Percentiles rank a stretch among this genome's conserved stretches.
phyloP scores from a whole-genome alignment of 2,329 filamentous ascomycete species.

The Fusarium brachygibbosum region DNA sequence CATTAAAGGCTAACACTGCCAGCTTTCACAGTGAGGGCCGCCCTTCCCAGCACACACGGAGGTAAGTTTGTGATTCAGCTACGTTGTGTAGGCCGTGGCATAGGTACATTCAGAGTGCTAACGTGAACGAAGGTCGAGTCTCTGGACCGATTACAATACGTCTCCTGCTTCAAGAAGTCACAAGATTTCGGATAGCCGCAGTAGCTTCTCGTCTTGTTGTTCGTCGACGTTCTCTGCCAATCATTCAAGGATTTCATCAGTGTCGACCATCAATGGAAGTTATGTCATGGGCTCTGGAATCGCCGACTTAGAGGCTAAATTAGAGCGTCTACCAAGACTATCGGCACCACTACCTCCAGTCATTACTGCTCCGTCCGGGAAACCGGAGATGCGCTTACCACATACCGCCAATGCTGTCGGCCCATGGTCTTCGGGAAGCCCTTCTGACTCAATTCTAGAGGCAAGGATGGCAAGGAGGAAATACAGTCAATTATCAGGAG shows the following conservation, averaged over 20 bases:
- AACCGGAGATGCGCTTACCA: constrained; percentile 25
- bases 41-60: constrained; percentile 39
- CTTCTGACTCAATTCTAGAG: constrained; percentile 37
- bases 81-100: background rate
- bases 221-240: constrained; percentile 61
- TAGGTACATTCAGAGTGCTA: constrained; percentile 11
- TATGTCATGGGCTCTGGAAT: constrained; percentile 53
- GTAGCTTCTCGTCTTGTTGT: constrained; percentile 65
- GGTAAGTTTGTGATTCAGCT: constrained; percentile 26
- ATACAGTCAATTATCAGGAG: constrained; percentile 44
- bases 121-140: constrained; percentile 39
- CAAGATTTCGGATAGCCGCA: constrained; percentile 63
- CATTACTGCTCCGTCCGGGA: constrained; percentile 22
- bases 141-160: constrained; percentile 42
- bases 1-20: background rate
- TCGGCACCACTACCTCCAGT: constrained; percentile 28
- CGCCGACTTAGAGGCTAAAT: constrained; percentile 57
- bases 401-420: constrained; percentile 5
- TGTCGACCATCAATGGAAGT: constrained; percentile 63
- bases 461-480: constrained; percentile 38
- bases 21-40: constrained; percentile 36
- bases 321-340: constrained; percentile 48
- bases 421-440: constrained; percentile 18
- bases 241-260: constrained; percentile 68
- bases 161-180: constrained; percentile 42